These are phyloP conservation scores for Xenoacremonium recifei DNA, from an alignment of 2,329 filamentous ascomycete genomes.

Conservation along the genomic window DNA sequence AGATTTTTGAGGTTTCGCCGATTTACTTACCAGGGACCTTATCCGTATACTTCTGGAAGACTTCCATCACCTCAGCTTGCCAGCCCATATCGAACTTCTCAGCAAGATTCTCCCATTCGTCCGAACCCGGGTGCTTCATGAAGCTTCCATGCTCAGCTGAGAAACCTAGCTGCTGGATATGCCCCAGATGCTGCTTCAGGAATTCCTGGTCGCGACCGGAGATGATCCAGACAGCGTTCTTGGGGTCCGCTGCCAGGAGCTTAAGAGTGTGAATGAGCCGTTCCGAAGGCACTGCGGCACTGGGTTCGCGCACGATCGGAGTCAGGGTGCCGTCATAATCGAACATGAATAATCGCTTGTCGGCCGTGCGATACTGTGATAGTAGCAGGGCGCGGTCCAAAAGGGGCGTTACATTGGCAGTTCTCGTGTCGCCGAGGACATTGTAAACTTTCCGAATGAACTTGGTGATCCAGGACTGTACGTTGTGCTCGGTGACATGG, in stretches of 20 bases:
- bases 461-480: constrained; percentile 80
- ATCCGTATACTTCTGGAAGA: constrained; percentile 88
- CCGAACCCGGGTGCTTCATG: constrained; percentile 74
- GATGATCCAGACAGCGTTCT: constrained; percentile 97
- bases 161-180: constrained; percentile 85
- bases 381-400: constrained; percentile 75
- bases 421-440: constrained; percentile 75
- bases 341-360: constrained; percentile 92
- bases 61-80: constrained; percentile 79
- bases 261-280: constrained; percentile 78
- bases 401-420: constrained; percentile 73
- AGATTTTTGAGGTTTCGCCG: too few species aligned
- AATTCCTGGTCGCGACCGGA: constrained; percentile 93
- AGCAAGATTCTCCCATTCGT: constrained; percentile 85
- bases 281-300: constrained; percentile 83
- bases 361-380: constrained; percentile 69
- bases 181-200: constrained; percentile 85
- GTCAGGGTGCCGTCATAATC: constrained; percentile 98
- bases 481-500: constrained; percentile 82
- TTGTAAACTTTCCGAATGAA: constrained; percentile 77
- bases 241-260: constrained; percentile 72
- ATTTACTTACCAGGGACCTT: constrained; percentile 68
- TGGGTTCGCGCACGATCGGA: constrained; percentile 89
- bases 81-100: constrained; percentile 88
- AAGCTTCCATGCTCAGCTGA: constrained; percentile 97